A percentile compares a stretch with the other conserved stretches of the same genome.
Evolutionary conservation across 306 rosid genomes (phyloP).

Genomic region (Acacia crassicarpa): DNA sequence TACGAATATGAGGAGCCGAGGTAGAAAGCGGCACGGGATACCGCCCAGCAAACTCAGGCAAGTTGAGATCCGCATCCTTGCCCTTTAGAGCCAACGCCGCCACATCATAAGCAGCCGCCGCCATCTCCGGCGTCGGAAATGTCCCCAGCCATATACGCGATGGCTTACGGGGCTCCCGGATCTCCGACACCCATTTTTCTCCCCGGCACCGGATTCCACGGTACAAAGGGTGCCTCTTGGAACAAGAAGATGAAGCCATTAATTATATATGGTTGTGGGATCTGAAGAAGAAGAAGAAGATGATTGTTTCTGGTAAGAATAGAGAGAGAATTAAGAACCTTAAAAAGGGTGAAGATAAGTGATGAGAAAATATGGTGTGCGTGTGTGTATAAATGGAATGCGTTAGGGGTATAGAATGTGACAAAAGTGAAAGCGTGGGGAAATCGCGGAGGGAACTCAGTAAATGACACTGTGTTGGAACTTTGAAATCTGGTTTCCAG

Average conservation of each 20-base stretch:
- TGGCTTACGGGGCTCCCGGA: constrained; percentile 83
- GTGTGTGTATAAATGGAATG: neutral
- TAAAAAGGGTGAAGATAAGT: neutral
- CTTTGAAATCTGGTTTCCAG: neutral
- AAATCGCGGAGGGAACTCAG: constrained; percentile 46
- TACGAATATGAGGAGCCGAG: constrained; percentile 63
- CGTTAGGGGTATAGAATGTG: neutral
- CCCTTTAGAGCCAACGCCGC: constrained; percentile 83
- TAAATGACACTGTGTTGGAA: neutral
- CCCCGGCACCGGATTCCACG: constrained; percentile 75
- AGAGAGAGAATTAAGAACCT: neutral
- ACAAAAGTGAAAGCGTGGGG: constrained; percentile 58
- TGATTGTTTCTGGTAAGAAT: neutral
- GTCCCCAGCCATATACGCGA: constrained; percentile 93
- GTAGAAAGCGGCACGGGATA: constrained; percentile 64
- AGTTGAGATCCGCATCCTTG: constrained; percentile 56
- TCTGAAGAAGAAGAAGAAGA: neutral
- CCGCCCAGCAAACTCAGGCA: constrained; percentile 36
- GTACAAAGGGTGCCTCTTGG: constrained; percentile 60
- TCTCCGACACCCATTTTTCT: constrained; percentile 92
- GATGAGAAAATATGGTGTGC: neutral
- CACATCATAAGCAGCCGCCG: constrained; percentile 86
- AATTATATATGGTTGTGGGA: neutral
- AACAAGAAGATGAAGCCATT: constrained; percentile 57
- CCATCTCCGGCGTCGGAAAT: constrained; percentile 77